These are phyloP conservation scores for Cercospora janseana DNA, from an alignment of 2,329 filamentous ascomycete genomes.

Conservation along the genomic window DNA sequence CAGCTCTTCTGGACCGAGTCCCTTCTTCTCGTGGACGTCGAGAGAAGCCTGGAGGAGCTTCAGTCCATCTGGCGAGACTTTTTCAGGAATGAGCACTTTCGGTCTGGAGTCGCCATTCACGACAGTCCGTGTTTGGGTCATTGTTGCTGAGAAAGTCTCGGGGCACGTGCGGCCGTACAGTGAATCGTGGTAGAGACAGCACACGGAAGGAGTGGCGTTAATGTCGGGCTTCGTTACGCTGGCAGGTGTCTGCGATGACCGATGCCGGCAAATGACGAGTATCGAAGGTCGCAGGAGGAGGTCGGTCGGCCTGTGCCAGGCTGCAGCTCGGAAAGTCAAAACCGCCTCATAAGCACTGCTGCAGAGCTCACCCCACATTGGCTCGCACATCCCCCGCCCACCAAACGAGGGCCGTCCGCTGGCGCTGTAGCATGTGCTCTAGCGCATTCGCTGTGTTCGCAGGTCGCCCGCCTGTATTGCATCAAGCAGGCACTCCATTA, in stretches of 20 bases:
- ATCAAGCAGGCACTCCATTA: too few relatives aligned
- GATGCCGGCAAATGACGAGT: constrained; percentile 9
- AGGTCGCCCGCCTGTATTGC: too few relatives aligned
- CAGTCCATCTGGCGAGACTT: constrained; percentile 75
- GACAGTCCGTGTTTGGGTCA: constrained; percentile 14
- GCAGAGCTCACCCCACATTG: constrained; percentile 12
- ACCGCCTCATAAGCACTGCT: not conserved
- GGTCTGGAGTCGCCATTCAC: constrained; percentile 32
- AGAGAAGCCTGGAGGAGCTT: constrained; percentile 64
- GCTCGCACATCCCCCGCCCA: constrained; percentile 2
- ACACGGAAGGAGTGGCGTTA: too few relatives aligned
- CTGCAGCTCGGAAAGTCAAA: constrained; percentile 9
- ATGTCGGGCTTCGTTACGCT: not conserved
- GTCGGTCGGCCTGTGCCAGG: constrained; percentile 2
- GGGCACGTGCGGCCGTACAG: too few relatives aligned
- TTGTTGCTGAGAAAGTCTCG: constrained; percentile 2
- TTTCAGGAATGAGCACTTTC: constrained; percentile 72
- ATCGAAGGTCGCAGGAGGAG: not conserved
- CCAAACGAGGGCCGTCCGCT: constrained; percentile 1
- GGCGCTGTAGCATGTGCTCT: not conserved
- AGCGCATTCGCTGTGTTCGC: too few relatives aligned
- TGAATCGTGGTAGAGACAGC: too few relatives aligned
- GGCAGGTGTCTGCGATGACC: constrained; percentile 3
- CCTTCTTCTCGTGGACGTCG: constrained; percentile 67
- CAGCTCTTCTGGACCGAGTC: constrained; percentile 62